Conservation (phyloP, 768 basidiomycete genomes). For the Collybiopsis confluens region DNA sequence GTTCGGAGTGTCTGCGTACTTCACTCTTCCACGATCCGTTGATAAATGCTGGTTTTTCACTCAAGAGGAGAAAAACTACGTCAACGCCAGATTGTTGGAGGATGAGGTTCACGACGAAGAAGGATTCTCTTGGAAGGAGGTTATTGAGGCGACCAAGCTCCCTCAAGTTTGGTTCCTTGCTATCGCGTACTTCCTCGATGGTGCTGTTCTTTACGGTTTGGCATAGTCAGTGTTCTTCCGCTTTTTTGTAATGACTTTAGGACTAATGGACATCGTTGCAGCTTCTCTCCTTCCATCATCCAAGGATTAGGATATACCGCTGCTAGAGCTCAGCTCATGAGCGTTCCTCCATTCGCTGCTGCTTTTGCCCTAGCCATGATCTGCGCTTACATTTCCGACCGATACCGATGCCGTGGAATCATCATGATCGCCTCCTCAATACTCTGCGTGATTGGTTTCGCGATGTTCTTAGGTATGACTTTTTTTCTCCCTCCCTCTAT, state of each 20-base stretch:
- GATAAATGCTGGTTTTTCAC: slow-evolving; percentile 46
- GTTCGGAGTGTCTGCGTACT: slow-evolving; percentile 37
- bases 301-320: slow-evolving; percentile 53
- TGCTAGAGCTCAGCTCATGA: slow-evolving; percentile 55
- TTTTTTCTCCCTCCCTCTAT: neutral
- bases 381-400: slow-evolving; percentile 20
- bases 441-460: slow-evolving; percentile 30
- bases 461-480: slow-evolving; percentile 34
- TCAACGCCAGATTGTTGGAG: slow-evolving; percentile 33
- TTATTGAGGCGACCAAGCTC: slow-evolving; percentile 40
- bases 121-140: slow-evolving; percentile 54
- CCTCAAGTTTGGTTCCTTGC: slow-evolving; percentile 54
- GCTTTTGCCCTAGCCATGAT: slow-evolving; percentile 36
- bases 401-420: slow-evolving; percentile 21
- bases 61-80: slow-evolving; percentile 43
- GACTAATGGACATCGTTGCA: slow-evolving; percentile 14
- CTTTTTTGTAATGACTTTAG: neutral
- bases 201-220: slow-evolving; percentile 42
- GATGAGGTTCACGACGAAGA: slow-evolving; percentile 41
- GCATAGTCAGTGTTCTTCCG: slow-evolving; percentile 38
- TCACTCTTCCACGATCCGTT: slow-evolving; percentile 44
- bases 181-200: slow-evolving; percentile 49
- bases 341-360: slow-evolving; percentile 50
- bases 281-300: slow-evolving; percentile 74
- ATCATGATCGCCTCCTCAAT: slow-evolving; percentile 26